Evolutionary conservation across 345 rosid genomes (phyloP).

Genomic region (Kandelia obovata): DNA sequence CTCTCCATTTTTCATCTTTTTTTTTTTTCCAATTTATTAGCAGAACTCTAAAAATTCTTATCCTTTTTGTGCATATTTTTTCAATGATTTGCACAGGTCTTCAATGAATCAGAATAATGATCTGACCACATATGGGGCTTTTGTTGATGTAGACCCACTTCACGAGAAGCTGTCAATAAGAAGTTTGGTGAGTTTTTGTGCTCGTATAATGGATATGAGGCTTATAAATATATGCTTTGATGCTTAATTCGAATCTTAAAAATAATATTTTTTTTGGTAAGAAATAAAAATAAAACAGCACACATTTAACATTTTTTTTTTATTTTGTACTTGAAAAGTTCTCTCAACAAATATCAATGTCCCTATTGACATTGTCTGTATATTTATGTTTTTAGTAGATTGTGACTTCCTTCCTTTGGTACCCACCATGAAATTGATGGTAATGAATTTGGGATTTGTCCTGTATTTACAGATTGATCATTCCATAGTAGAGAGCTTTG

Average conservation of each 20-base stretch:
- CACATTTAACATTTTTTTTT: too few species aligned
- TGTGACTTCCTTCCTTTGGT: too few species aligned
- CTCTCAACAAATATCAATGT: too few species aligned
- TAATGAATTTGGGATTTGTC: neutral
- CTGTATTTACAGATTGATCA: conserved; percentile 51
- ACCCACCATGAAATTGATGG: neutral
- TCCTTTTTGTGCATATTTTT: neutral
- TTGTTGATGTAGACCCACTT: conserved; percentile 47
- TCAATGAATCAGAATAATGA: conserved; percentile 25
- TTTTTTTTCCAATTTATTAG: neutral
- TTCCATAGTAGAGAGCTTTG: conserved; percentile 81
- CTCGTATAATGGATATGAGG: too few species aligned
- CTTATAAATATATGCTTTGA: too few species aligned
- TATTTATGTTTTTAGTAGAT: too few species aligned
- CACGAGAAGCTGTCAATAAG: conserved; percentile 46
- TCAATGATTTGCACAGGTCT: conserved; percentile 18
- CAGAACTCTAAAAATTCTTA: neutral
- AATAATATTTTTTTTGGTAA: too few species aligned
- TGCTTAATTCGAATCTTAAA: too few species aligned
- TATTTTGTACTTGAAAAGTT: too few species aligned
- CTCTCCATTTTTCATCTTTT: neutral
- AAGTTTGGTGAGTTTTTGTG: conserved; percentile 46
- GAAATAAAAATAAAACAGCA: too few species aligned
- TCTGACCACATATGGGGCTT: conserved; percentile 54
- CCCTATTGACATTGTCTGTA: too few species aligned